Evolutionary conservation across 2,329 filamentous ascomycete genomes (phyloP).

Genomic region (Lomentospora prolificans): DNA sequence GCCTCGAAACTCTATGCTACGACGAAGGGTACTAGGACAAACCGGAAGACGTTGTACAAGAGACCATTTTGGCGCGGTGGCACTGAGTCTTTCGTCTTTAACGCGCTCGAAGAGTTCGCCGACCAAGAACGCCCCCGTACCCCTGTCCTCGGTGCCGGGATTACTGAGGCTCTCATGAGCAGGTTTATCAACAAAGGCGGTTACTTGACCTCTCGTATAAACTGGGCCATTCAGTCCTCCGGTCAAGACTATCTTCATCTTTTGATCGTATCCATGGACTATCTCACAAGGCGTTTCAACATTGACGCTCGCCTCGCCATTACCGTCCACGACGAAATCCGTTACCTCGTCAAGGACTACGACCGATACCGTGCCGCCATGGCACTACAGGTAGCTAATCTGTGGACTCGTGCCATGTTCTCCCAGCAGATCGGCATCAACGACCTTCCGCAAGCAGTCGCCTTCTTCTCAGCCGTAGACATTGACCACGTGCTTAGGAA

Average conservation of each 20-base stretch:
- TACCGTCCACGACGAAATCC: slow-evolving; percentile 95
- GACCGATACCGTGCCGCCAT: slow-evolving; percentile 86
- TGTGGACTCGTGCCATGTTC: slow-evolving; percentile 98
- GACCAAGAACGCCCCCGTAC: slow-evolving; percentile 87
- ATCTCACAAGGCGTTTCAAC: slow-evolving; percentile 75
- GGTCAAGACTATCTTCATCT: slow-evolving; percentile 96
- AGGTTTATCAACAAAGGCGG: slow-evolving; percentile 80
- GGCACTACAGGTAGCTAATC: slow-evolving; percentile 85
- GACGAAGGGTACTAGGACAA: slow-evolving; percentile 85
- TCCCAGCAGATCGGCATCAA: slow-evolving; percentile 92
- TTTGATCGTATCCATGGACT: slow-evolving; percentile 89
- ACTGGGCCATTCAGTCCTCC: slow-evolving; percentile 97
- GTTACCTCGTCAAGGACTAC: slow-evolving; percentile 76
- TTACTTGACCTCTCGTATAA: slow-evolving; percentile 93
- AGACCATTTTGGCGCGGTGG: slow-evolving; percentile 88
- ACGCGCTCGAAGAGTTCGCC: slow-evolving; percentile 94
- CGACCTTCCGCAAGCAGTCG: slow-evolving; percentile 86
- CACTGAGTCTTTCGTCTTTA: slow-evolving; percentile 96
- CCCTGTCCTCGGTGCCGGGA: slow-evolving; percentile 85
- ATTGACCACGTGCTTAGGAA: slow-evolving; percentile 94
- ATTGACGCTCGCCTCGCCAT: slow-evolving; percentile 79
- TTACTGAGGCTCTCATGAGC: slow-evolving; percentile 88
- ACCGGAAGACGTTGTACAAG: slow-evolving; percentile 59
- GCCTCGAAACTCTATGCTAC: slow-evolving; percentile 74
- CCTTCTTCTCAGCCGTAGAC: slow-evolving; percentile 92